Evolutionary conservation across 2,329 filamentous ascomycete species (phyloP), one percentile per base, ranked within the genome.

Genomic region (Aspergillus sp.): DNA sequence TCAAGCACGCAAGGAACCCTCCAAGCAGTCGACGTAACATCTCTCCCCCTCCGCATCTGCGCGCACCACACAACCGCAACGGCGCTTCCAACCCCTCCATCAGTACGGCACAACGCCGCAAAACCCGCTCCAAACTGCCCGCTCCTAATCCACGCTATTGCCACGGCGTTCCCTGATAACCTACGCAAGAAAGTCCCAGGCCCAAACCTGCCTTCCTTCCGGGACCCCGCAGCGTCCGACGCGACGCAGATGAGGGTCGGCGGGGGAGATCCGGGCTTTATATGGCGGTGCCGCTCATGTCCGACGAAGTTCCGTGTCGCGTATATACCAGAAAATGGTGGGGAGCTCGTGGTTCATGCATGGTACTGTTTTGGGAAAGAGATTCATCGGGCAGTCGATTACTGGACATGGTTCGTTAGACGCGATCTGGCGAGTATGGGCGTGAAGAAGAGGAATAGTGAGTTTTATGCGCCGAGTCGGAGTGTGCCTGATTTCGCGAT

Each of bases 11-110:
- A 4, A 1, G 7, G 22, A 22, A 4, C 4, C 1, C 49, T 60
- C 2, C 17, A 19, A 6, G 34, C 57, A 5, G 28, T n/a, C 0
- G 43, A 55, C 22, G 46, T 60, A 15, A 60, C 45, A 0, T 11
- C 48, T 7, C 61, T 60, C 41, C 57, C 61, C 1, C 19, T 60
- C 7, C 47, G 45, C 1, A 4, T 63, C 4, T 63, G 61, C 19
- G 53, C 61, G 7, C 61, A 60, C 51, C 43, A 50, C 17, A 54
- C 48, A 3, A 60, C 57, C 1, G 50, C 38, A n/a, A 49, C 28
- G 9, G 19, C 38, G 1, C 19, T 23, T 1, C 47, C 45, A 1
- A 41, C 2, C 11, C 11, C 9, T 6, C 9, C 5, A 15, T 6
- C 34, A 11, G 34, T 15, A 5, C 34, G 8, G 11, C 2, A 15